A percentile compares a stretch with the other conserved stretches of the same genome.
Conservation (phyloP, 176 grass and related monocot species). For the Musa troglodytarum region DNA sequence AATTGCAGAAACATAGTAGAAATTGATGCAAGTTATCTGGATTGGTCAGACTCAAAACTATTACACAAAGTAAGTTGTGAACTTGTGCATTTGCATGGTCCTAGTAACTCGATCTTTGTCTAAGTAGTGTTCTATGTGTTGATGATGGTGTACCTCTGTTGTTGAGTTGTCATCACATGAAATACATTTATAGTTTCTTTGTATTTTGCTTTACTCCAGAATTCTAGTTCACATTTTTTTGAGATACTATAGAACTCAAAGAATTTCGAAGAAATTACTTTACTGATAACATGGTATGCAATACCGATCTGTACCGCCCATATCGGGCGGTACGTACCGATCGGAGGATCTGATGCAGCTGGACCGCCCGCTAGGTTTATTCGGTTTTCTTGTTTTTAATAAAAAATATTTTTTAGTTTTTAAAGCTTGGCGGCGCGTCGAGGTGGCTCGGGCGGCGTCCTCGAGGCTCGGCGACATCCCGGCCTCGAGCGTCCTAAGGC, state of each 20-base stretch:
- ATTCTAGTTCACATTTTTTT: neutral
- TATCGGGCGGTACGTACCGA: too few species aligned
- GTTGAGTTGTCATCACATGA: neutral
- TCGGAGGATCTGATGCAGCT: too few species aligned
- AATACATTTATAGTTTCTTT: neutral
- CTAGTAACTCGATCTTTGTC: neutral
- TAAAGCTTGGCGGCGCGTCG: too few species aligned
- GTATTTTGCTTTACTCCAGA: neutral
- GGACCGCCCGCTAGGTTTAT: too few species aligned
- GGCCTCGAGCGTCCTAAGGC: too few species aligned
- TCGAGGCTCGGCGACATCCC: too few species aligned
- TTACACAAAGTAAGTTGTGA: slow-evolving; percentile 46
- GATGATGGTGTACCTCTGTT: neutral
- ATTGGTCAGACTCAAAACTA: slow-evolving; percentile 39
- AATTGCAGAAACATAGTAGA: slow-evolving; percentile 18
- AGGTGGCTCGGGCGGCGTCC: too few species aligned
- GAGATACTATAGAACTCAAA: neutral
- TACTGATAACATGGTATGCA: too few species aligned
- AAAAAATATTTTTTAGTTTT: too few species aligned
- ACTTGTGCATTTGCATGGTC: neutral
- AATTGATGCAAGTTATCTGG: slow-evolving; percentile 28
- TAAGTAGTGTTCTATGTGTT: neutral
- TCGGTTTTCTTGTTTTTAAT: too few species aligned
- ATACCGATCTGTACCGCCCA: too few species aligned
- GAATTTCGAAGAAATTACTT: neutral